Evolutionary conservation across 208 protist species (phyloP).

Genomic region (Acanthamoeba polyphaga): DNA sequence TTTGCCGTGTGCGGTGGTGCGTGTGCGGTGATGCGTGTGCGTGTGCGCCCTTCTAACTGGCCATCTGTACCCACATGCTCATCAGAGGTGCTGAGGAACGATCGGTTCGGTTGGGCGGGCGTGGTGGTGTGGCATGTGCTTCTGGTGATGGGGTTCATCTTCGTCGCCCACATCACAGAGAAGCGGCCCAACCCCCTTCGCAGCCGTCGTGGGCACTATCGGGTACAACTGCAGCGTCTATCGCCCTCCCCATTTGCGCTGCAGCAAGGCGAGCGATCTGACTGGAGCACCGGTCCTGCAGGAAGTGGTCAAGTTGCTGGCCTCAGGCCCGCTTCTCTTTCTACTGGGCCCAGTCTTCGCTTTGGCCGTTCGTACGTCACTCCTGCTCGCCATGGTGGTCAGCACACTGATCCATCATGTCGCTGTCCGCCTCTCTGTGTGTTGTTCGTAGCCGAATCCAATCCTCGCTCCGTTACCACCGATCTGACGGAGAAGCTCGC

Average conservation of each 20-base stretch:
- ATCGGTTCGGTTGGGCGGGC: background rate
- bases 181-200: background rate
- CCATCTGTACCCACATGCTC: no score
- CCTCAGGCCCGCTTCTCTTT: background rate
- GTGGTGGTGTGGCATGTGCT: slow-evolving; percentile 15
- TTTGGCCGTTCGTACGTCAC: background rate
- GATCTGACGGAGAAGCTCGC: background rate
- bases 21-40: no score
- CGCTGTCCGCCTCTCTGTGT: background rate
- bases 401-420: background rate
- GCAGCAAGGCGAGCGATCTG: background rate
- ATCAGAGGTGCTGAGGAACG: slow-evolving; percentile 17
- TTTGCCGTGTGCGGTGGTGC: no score
- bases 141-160: background rate
- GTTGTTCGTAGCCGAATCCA: background rate
- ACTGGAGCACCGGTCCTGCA: background rate
- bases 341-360: slow-evolving; percentile 4
- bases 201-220: slow-evolving; percentile 23
- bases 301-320: slow-evolving; percentile 40
- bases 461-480: background rate
- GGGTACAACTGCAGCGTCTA: background rate
- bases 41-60: background rate
- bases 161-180: slow-evolving; percentile 38
- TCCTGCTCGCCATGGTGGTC: background rate
- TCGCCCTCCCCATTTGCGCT: background rate